Conservation (phyloP, 169 alveolate genomes). For the Eimeria praecox region DNA sequence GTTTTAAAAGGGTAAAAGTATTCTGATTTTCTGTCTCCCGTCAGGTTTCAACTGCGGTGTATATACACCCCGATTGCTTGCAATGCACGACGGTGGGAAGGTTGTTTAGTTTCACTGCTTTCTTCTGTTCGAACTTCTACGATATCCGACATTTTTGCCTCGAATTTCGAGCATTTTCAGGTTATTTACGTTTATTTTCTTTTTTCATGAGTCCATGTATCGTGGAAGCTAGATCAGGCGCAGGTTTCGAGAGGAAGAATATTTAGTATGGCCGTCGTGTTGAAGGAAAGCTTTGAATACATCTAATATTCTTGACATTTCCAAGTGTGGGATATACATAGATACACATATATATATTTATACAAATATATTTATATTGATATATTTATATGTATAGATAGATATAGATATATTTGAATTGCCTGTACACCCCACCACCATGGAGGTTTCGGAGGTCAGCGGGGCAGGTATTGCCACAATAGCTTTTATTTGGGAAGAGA, state of each 20-base stretch:
- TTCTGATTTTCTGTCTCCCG: not conserved
- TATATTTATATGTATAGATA: not conserved
- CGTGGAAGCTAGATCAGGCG: no score
- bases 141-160: not conserved
- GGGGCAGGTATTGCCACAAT: slow-evolving; percentile 46
- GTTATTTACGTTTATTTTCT: no score
- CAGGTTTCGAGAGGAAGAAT: no score
- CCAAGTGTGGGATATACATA: no score
- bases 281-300: no score
- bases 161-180: not conserved
- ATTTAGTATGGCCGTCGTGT: no score
- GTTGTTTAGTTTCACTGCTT: not conserved
- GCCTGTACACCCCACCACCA: not conserved
- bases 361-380: not conserved
- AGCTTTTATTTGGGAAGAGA: slow-evolving; percentile 26
- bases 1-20: not conserved
- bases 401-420: not conserved
- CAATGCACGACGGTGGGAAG: not conserved
- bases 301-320: no score
- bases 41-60: slow-evolving; percentile 10
- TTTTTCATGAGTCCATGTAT: no score
- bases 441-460: slow-evolving; percentile 44
- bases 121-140: not conserved
- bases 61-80: slow-evolving; percentile 7
- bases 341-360: not conserved